phyloP scores from a whole-genome alignment of 2,329 filamentous ascomycete genomes.

The Penicillium palitans region DNA sequence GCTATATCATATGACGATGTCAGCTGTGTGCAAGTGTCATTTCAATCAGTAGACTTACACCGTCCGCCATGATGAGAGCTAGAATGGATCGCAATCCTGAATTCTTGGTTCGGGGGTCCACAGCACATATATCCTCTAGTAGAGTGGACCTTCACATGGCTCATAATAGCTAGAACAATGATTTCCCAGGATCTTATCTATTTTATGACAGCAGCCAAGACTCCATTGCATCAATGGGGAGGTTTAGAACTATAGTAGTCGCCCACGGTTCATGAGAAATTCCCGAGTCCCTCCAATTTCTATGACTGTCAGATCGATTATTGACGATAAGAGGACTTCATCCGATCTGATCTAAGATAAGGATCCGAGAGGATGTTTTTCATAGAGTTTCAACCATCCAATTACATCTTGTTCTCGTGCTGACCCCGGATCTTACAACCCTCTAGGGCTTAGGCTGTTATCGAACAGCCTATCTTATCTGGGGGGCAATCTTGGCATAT shows the following conservation, averaged over 20 bases:
- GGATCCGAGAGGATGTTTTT: not conserved
- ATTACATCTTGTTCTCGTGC: conserved; percentile 2
- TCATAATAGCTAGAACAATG: not conserved
- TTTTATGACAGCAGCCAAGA: not conserved
- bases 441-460: conserved; percentile 18
- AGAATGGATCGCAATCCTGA: not conserved
- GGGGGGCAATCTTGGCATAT: not conserved
- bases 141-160: not conserved
- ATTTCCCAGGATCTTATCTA: conserved; percentile 3
- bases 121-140: not conserved
- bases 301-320: not conserved
- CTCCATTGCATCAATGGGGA: not conserved
- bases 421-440: conserved; percentile 20
- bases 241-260: not conserved
- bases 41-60: conserved; percentile 2
- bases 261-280: not conserved
- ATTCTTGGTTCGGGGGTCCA: not conserved
- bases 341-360: conserved; percentile 8
- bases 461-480: conserved; percentile 4
- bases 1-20: conserved; percentile 25
- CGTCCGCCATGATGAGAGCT: conserved; percentile 11
- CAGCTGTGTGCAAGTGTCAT: not conserved
- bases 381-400: conserved; percentile 14
- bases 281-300: not conserved
- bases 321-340: not conserved